Percentiles rank a stretch among this genome's conserved stretches.
Evolutionary conservation across 129 eudicot genomes (phyloP).

Genomic region (Lonicera japonica): DNA sequence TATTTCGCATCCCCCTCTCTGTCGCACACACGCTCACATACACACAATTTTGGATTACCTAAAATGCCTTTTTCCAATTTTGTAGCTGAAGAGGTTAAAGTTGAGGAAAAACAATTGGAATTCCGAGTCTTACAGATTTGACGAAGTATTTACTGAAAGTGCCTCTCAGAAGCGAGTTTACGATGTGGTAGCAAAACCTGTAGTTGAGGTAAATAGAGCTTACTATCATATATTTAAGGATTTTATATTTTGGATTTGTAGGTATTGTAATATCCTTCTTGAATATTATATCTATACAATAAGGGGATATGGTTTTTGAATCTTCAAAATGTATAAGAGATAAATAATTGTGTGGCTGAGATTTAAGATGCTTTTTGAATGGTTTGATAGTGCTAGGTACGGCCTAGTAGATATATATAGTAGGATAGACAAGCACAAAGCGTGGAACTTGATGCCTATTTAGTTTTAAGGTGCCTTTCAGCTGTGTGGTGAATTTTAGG

Average conservation of each 20-base stretch:
- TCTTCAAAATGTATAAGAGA: no score
- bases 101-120: conserved; percentile 90
- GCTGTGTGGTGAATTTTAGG: not conserved
- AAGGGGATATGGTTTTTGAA: no score
- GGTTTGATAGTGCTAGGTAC: no score
- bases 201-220: conserved; percentile 68
- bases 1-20: conserved; percentile 5
- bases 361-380: no score
- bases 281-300: no score
- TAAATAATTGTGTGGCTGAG: no score
- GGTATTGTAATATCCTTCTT: no score
- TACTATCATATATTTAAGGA: not conserved
- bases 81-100: conserved; percentile 83
- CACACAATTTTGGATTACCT: not conserved
- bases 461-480: not conserved
- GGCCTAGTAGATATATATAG: not conserved
- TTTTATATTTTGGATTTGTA: not conserved
- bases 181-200: conserved; percentile 95
- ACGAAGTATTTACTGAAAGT: conserved; percentile 81
- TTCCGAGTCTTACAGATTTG: conserved; percentile 79
- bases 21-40: not conserved
- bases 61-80: not conserved
- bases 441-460: not conserved
- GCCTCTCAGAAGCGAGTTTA: conserved; percentile 96
- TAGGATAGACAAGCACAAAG: not conserved